Evolutionary conservation across 768 basidiomycete genomes (phyloP).

Genomic region (Boletus subcaerulescens): DNA sequence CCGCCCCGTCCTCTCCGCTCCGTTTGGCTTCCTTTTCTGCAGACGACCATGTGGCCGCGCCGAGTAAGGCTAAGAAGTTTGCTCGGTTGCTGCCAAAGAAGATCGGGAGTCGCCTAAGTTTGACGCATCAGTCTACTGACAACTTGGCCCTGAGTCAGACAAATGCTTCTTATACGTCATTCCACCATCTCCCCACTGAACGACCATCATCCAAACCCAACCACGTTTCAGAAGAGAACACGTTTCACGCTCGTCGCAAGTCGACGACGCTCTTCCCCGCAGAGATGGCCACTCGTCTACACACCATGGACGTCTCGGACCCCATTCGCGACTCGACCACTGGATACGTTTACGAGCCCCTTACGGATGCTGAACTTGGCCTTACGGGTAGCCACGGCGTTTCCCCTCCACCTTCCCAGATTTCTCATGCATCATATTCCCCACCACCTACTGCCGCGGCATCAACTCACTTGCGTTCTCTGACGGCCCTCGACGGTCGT

Average conservation of each 20-base stretch:
- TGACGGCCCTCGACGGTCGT: conserved; percentile 20
- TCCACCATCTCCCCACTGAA: conserved; percentile 22
- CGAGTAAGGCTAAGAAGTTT: conserved; percentile 27
- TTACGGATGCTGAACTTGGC: conserved; percentile 30
- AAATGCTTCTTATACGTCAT: conserved; percentile 27
- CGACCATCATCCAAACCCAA: conserved; percentile 24
- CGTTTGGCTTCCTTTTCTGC: conserved; percentile 25
- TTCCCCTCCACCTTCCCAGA: conserved; percentile 16
- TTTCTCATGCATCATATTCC: conserved; percentile 11
- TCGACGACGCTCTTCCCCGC: conserved; percentile 32
- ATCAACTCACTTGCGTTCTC: conserved; percentile 22
- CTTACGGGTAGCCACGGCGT: not conserved
- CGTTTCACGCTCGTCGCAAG: conserved; percentile 35
- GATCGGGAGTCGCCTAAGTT: conserved; percentile 28
- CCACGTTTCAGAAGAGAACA: conserved; percentile 30
- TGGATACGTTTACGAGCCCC: conserved; percentile 28
- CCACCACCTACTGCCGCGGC: conserved; percentile 1
- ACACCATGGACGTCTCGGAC: conserved; percentile 30
- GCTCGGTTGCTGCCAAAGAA: conserved; percentile 32
- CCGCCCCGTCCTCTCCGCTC: conserved; percentile 29
- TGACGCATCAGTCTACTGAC: conserved; percentile 28
- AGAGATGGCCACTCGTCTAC: conserved; percentile 26
- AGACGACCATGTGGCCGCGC: conserved; percentile 17
- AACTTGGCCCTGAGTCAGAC: conserved; percentile 21
- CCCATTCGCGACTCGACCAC: conserved; percentile 22